Percentiles rank a stretch among this genome's conserved stretches.
Conservation (phyloP, 2,329 filamentous ascomycete species). For the Xylariaceae sp. region DNA sequence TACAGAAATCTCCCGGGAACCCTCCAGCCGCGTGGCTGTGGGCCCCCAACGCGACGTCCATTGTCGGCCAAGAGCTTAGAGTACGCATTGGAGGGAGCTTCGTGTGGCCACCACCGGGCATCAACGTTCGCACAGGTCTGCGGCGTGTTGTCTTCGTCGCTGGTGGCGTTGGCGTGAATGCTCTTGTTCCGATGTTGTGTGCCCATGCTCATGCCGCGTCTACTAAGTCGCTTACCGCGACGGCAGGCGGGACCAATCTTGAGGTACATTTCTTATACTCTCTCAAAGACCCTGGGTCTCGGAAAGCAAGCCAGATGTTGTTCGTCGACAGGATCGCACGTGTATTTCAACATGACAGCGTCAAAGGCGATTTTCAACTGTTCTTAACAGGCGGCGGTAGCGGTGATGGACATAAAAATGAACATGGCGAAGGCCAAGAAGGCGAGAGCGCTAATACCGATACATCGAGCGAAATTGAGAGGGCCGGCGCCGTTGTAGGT, state of each 20-base stretch:
- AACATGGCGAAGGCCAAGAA: slow-evolving; percentile 4
- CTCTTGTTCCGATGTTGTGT: slow-evolving; percentile 69
- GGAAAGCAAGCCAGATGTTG: slow-evolving; percentile 36
- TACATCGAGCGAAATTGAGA: background rate
- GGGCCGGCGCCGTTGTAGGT: too few relatives aligned
- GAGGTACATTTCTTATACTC: slow-evolving; percentile 63
- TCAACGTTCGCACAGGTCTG: slow-evolving; percentile 41
- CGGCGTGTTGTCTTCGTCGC: slow-evolving; percentile 69
- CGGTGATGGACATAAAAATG: slow-evolving; percentile 5
- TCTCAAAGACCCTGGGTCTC: slow-evolving; percentile 33
- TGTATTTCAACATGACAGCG: slow-evolving; percentile 36
- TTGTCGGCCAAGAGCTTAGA: slow-evolving; percentile 55
- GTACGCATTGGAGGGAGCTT: slow-evolving; percentile 80
- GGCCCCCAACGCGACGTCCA: slow-evolving; percentile 48
- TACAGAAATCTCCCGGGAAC: slow-evolving; percentile 68
- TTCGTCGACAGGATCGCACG: slow-evolving; percentile 47
- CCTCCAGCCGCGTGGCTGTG: slow-evolving; percentile 75
- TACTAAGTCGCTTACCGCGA: background rate
- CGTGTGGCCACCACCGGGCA: slow-evolving; percentile 63
- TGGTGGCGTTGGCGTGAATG: slow-evolving; percentile 80
- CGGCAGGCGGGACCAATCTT: slow-evolving; percentile 13
- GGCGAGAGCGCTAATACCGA: background rate
- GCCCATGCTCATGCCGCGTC: slow-evolving; percentile 38
- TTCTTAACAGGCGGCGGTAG: slow-evolving; percentile 40
- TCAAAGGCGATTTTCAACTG: slow-evolving; percentile 41